Base-by-base conservation (phyloP, 176 grass and related monocot genomes). In the Oryza brachyantha region DNA sequence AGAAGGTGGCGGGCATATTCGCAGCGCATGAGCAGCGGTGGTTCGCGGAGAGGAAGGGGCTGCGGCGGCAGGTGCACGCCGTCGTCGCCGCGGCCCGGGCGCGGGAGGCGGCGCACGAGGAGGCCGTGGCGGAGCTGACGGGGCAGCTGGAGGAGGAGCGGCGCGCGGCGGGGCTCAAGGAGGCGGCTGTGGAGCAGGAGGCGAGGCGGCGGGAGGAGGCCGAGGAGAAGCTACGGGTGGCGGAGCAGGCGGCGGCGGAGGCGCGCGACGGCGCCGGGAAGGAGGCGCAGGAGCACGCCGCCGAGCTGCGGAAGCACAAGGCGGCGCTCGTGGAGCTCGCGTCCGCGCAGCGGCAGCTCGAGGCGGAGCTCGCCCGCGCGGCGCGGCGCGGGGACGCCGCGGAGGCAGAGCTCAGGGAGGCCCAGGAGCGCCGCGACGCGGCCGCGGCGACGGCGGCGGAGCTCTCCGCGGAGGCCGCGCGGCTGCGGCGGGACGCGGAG, bases 1-100 rank as follows among this genome's bases (percentile, higher is more conserved):
- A 97, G 85, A 92, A 96, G 78, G 90, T 92, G 42, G 93, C 87
- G 2, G 76, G 82, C 21, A 96, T 96, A 77, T 96, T 96, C 35
- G 87, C 90, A 9, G 83, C 85, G 0, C 90, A 88, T 16, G 90
- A 92, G 80, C 90, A 96, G 72, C 85, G 90, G 6, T 96, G 93
- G 93, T 68, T 96, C 19, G 71, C 82, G 0, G 90, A 92, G 74
- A 61, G 84, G 27, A 96, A 75, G 61, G 55, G 67, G 14, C 91
- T 97, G n/a, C 68, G 87, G 4, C 74, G 77, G 24, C 91, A 93
- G 83, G 76, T 93, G 78, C 84, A 93, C 64, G 88, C 84, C 24
- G 83, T 93, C 3, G 72, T 91, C n/a, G 70, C 75, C 42, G 84
- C 86, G 42, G 89, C 85, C 42, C 77, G 84, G 24, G 63, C 74